Conservation (phyloP, 371 early-diverging fungal genomes). For the Mucor irregularis region DNA sequence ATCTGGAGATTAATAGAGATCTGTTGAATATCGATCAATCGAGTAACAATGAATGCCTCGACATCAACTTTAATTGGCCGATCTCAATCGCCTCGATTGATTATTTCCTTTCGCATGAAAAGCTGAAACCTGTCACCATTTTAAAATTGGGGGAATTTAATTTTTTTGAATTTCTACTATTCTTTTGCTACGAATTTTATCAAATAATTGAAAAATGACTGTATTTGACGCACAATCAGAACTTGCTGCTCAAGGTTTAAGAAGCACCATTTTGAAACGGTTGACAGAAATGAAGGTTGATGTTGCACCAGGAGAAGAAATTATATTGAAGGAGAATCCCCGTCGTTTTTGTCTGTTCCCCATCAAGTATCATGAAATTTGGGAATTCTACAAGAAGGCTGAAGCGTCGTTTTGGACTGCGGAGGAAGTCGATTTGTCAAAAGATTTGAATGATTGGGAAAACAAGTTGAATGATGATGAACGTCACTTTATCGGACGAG, state of each 20-base stretch:
- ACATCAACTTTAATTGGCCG: not conserved
- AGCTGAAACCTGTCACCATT: too few relatives aligned
- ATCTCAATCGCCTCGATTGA: not conserved
- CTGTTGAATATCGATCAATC: too few relatives aligned
- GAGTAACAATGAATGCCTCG: too few relatives aligned
- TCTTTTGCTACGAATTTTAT: not conserved
- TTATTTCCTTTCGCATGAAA: too few relatives aligned
- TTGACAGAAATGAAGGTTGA: slow-evolving; percentile 15
- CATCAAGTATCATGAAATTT: slow-evolving; percentile 57
- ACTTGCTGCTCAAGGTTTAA: slow-evolving; percentile 9
- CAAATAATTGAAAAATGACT: slow-evolving; percentile 18
- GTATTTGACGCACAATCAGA: slow-evolving; percentile 23
- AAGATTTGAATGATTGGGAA: slow-evolving; percentile 95
- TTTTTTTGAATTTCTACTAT: not conserved
- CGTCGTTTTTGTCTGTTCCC: slow-evolving; percentile 84
- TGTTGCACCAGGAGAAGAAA: slow-evolving; percentile 22
- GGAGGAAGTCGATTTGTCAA: slow-evolving; percentile 98
- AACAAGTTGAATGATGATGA: slow-evolving; percentile 89
- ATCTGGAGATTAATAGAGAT: too few relatives aligned
- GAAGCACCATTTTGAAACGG: slow-evolving; percentile 15
- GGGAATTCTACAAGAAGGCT: slow-evolving; percentile 99
- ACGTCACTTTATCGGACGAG: slow-evolving; percentile 93
- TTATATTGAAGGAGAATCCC: slow-evolving; percentile 58
- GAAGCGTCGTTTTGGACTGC: slow-evolving; percentile 99
- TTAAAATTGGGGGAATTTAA: too few relatives aligned